Evolutionary conservation across 1,139 yeast genomes (phyloP).

Genomic region (Candida sanyaensis): DNA sequence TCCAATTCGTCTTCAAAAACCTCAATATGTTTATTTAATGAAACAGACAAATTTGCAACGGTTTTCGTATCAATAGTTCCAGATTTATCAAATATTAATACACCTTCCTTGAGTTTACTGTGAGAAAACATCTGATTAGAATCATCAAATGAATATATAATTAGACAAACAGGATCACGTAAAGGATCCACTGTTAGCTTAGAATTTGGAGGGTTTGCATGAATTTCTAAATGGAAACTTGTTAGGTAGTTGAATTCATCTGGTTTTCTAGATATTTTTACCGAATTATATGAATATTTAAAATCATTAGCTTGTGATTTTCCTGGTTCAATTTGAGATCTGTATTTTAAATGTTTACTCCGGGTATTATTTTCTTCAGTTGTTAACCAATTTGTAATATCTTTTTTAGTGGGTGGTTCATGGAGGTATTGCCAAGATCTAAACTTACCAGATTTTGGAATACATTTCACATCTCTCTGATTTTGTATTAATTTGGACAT

Average conservation of each 20-base stretch:
- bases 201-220: constrained; percentile 52
- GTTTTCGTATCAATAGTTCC: neutral
- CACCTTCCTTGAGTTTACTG: constrained; percentile 18
- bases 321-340: constrained; percentile 54
- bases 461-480: neutral
- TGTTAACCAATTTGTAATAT: constrained; percentile 22
- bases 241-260: constrained; percentile 52
- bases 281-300: constrained; percentile 34
- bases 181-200: constrained; percentile 64
- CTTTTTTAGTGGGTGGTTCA: constrained; percentile 32
- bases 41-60: constrained; percentile 4
- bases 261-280: constrained; percentile 40
- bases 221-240: constrained; percentile 65
- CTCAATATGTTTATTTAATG: constrained; percentile 22
- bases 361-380: constrained; percentile 18
- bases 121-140: constrained; percentile 31
- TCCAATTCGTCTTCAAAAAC: constrained; percentile 52
- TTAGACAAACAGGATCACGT: constrained; percentile 55
- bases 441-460: neutral
- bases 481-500: constrained; percentile 12
- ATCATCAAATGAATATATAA: constrained; percentile 65
- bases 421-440: constrained; percentile 30
- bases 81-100: constrained; percentile 15
- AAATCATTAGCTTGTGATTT: constrained; percentile 39
- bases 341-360: constrained; percentile 21